Evolutionary conservation across 2,329 filamentous ascomycete species (phyloP), one percentile per base, ranked within the genome.

Genomic region (Colletotrichum sojae): DNA sequence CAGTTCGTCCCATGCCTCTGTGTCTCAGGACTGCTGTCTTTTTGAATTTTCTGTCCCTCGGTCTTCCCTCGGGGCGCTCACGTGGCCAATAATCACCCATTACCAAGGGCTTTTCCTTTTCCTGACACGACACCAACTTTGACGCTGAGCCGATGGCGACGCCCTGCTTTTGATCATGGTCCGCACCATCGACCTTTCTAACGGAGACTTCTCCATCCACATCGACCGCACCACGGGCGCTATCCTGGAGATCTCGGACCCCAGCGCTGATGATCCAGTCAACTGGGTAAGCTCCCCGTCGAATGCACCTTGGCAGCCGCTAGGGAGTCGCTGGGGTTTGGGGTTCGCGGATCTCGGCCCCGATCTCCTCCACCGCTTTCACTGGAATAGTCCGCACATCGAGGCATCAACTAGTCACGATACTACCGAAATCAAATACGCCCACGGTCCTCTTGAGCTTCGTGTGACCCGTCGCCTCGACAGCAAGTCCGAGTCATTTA

Each of bases 291-390:
- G 60, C 49, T 63, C 55, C 20, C 66, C 59, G n/a, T 52, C 51
- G 13, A 71, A 71, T 49, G 69, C 66, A 13, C 59, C 69, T 6
- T 71, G 69, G 69, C 69, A 69, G 13, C 69, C 69, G 12, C 39
- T 65, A 12, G 69, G 69, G 3, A 71, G 69, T 39, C 69, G 69
- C 3, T 71, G 69, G 69, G 60, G 69, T 15, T 49, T 69, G 5
- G 66, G 69, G 3, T 71, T 60, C 31, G 51, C 67, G 13, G 66
- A 71, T 39, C 60, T 64, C 2, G 69, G 69, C 9, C 36, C 36
- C 9, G 13, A 60, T 43, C 27, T 59, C 6, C 60, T 69, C 4
- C 65, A 71, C 27, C 65, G 69, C 4, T 15, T 57, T 20, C 68
- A 49, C 10, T 71, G 69, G 69, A 71, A 64, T 27, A 61, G 25